Base-by-base conservation (phyloP, 1,284 basidiomycete genomes). In the Puccinia polysora region DNA sequence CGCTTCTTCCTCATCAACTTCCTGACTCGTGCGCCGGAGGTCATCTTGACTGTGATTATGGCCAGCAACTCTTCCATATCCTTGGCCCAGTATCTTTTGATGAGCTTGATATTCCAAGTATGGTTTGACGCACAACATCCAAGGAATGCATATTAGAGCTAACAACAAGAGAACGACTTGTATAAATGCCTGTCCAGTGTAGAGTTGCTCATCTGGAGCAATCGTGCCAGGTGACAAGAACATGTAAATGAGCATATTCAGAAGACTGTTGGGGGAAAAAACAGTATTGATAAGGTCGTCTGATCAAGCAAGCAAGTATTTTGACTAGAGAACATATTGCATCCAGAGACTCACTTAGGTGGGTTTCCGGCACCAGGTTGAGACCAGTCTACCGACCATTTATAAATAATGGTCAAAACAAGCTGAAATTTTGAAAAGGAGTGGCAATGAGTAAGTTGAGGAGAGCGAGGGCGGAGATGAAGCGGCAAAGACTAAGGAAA, bases 61-160 rank as follows among this genome's bases (percentile, higher is more conserved):
- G 10, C 56, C 56, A 36, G 76, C 76, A 60, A 91, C 83, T 30
- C 82, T 81, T 34, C 82, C 81, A 81, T 98, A 98, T 43, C 94
- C 95, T 79, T 91, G 88, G 30, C 83, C 86, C 77, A 89, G 86
- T 78, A 87, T 89, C 80, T 87, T 85, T 80, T 92, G 84, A 84
- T 90, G 89, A 82, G 97, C 94, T 82, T 89, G 90, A 85, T 87
- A 97, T 63, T 87, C 82, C 73, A 94, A 80, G 81, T 97, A 99
- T n/a, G 96, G 96, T 81, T 97, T 97, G 73, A 86, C 84, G 78
- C 89, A 84, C 74, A 99, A 83, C 85, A 98, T 87, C 91, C 93
- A 96, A 8, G 96, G 96, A 20, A 99, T 90, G 79, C 96, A 97
- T 58, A 94, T 82, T 43, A 84, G 82, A 5, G 96, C 96, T 74